These are phyloP conservation scores for Clonostachys sp. DNA, from an alignment of 2,329 filamentous ascomycete species.

Conservation along the genomic window DNA sequence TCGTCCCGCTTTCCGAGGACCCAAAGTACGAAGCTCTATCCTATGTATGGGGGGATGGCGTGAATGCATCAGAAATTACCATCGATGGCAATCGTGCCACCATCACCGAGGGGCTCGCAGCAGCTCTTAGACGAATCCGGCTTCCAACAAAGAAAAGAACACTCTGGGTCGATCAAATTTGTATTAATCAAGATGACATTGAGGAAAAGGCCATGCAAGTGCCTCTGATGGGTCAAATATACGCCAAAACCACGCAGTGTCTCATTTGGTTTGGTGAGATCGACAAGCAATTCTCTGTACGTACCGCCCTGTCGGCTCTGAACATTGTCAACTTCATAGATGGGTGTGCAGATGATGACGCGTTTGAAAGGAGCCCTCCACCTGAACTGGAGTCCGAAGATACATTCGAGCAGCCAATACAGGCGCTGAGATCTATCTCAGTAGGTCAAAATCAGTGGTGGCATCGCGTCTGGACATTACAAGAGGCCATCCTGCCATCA, in stretches of 20 bases:
- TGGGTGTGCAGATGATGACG: too few species aligned
- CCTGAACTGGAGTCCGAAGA: too few species aligned
- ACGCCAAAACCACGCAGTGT: constrained; percentile 4
- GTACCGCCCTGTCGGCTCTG: too few species aligned
- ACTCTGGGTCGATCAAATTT: constrained; percentile 15
- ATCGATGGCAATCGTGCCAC: neutral
- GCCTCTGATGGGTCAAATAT: constrained; percentile 13
- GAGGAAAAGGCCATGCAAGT: constrained; percentile 11
- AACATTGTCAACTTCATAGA: too few species aligned
- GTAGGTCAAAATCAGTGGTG: too few species aligned
- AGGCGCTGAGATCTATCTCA: too few species aligned
- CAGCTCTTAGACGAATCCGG: neutral
- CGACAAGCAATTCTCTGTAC: too few species aligned
- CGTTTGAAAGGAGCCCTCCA: too few species aligned
- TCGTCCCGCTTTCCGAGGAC: neutral
- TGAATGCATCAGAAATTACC: neutral
- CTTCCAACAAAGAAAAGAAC: neutral
- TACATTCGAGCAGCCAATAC: too few species aligned
- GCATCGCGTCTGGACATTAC: too few species aligned
- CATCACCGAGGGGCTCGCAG: neutral
- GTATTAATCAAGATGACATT: constrained; percentile 12
- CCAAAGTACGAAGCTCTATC: neutral
- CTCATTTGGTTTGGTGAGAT: too few species aligned
- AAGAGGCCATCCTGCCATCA: too few species aligned
- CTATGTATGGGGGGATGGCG: neutral